A percentile compares a stretch with the other conserved stretches of the same genome.
Evolutionary conservation across 1,284 basidiomycete species (phyloP).

Genomic region (Ustanciosporium gigantosporum): DNA sequence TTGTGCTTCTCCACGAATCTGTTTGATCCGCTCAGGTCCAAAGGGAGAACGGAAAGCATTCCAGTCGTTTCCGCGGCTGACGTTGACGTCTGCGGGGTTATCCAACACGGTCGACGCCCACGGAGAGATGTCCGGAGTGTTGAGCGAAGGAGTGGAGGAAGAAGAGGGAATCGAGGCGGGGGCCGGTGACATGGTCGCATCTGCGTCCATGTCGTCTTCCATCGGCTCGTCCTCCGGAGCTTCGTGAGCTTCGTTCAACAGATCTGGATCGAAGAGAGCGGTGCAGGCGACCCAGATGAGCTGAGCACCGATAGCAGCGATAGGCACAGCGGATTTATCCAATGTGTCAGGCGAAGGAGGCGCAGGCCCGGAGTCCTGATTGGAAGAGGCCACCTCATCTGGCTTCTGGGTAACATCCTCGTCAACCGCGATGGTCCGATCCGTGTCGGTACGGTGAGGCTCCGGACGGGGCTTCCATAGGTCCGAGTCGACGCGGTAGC

Average conservation of each 20-base stretch:
- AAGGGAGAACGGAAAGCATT: constrained; percentile 41
- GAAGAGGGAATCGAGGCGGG: constrained; percentile 28
- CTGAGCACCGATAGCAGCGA: constrained; percentile 54
- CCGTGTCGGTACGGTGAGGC: neutral
- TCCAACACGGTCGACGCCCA: constrained; percentile 29
- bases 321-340: constrained; percentile 50
- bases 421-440: neutral
- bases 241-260: constrained; percentile 17
- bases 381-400: neutral
- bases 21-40: constrained; percentile 21
- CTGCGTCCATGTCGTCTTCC: constrained; percentile 29
- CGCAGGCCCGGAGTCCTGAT: constrained; percentile 24
- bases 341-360: constrained; percentile 49
- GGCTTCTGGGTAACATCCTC: neutral
- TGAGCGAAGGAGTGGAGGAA: constrained; percentile 27
- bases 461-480: constrained; percentile 13
- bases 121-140: constrained; percentile 32
- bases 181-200: constrained; percentile 22
- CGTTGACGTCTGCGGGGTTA: constrained; percentile 2
- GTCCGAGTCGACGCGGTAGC: neutral
- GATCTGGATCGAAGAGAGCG: constrained; percentile 38
- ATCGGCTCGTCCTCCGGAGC: constrained; percentile 2
- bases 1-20: constrained; percentile 27
- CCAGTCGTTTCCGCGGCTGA: constrained; percentile 28
- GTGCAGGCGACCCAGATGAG: constrained; percentile 54